Conservation (phyloP, 768 basidiomycete species). For the Tylopilus intermedius region DNA sequence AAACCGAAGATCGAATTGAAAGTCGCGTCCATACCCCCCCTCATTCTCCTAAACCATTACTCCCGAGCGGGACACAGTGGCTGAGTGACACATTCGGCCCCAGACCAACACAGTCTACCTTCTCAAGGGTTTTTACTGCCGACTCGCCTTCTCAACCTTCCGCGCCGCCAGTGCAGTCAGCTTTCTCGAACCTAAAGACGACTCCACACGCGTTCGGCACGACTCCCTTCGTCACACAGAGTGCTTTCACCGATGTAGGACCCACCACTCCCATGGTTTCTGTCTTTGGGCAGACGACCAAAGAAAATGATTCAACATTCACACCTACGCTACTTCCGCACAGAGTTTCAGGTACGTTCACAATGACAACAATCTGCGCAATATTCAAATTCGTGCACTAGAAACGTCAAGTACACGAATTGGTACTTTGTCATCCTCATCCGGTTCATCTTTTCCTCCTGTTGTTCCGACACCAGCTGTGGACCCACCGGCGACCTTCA, state of each 20-base stretch:
- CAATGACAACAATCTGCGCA: no score
- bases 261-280: background rate
- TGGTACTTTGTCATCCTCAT: background rate
- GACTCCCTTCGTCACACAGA: slow-evolving; percentile 16
- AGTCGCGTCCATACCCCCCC: background rate
- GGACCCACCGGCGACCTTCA: background rate
- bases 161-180: slow-evolving; percentile 20
- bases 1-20: slow-evolving; percentile 18
- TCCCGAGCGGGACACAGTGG: slow-evolving; percentile 32
- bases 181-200: slow-evolving; percentile 33
- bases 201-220: slow-evolving; percentile 33
- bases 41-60: slow-evolving; percentile 10
- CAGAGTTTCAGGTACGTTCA: slow-evolving; percentile 14
- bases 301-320: background rate
- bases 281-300: slow-evolving; percentile 6
- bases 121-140: slow-evolving; percentile 12
- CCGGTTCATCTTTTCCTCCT: slow-evolving; percentile 1
- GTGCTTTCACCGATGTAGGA: slow-evolving; percentile 1
- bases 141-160: slow-evolving; percentile 14
- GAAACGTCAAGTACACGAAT: background rate
- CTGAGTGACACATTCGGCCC: slow-evolving; percentile 29
- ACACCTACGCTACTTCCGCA: background rate
- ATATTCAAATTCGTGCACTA: background rate
- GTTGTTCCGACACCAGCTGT: background rate
- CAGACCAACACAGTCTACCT: slow-evolving; percentile 23